These are phyloP conservation scores for Tylopilus plumbeoviolaceoides DNA, from an alignment of 768 basidiomycete genomes.

Conservation along the genomic window DNA sequence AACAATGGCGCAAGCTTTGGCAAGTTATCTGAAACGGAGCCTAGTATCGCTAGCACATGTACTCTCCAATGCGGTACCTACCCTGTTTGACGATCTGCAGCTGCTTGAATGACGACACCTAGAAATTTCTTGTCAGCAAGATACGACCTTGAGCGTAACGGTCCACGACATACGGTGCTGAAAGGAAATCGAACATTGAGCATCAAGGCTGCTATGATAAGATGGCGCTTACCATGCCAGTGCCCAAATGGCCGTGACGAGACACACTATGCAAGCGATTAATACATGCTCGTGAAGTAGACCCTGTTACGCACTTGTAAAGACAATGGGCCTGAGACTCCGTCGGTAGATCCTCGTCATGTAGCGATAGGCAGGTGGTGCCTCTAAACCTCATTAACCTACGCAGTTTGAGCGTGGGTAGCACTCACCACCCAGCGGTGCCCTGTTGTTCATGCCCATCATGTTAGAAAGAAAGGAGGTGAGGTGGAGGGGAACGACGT, in stretches of 20 bases:
- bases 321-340: constrained; percentile 61
- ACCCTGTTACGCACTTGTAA: constrained; percentile 35
- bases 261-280: constrained; percentile 28
- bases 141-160: background rate
- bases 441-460: constrained; percentile 17
- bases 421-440: constrained; percentile 14
- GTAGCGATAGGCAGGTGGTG: constrained; percentile 56
- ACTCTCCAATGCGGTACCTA: constrained; percentile 30
- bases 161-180: constrained; percentile 22
- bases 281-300: background rate
- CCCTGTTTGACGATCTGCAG: constrained; percentile 44
- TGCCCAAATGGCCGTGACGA: constrained; percentile 54
- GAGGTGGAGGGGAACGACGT: background rate
- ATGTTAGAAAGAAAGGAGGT: background rate
- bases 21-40: constrained; percentile 34
- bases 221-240: constrained; percentile 53
- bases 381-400: constrained; percentile 26
- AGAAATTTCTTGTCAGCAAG: constrained; percentile 1
- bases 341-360: constrained; percentile 50
- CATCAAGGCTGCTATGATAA: too few species aligned
- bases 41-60: background rate
- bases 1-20: constrained; percentile 49
- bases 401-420: too few species aligned
- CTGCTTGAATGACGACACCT: constrained; percentile 64
- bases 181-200: background rate